phyloP scores from a whole-genome alignment of 495 filamentous ascomycete genomes.

The Staphylotrichum longicolle region DNA sequence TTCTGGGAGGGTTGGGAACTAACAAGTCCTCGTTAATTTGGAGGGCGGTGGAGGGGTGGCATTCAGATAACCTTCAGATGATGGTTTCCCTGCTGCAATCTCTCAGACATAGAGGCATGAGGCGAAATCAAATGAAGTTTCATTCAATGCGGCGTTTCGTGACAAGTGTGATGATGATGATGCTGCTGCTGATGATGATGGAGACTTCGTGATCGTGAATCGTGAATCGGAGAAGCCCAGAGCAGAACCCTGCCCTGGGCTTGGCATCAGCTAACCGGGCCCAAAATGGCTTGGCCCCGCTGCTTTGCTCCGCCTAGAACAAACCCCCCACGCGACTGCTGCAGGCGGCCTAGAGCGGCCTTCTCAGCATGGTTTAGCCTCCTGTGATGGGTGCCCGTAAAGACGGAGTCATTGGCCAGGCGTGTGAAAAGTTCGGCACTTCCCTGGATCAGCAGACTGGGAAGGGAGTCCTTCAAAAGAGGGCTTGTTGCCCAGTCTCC shows the following conservation, averaged over 20 bases:
- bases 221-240: too few relatives aligned
- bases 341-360: not conserved
- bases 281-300: too few relatives aligned
- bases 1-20: conserved; percentile 9
- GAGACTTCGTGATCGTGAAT: not conserved
- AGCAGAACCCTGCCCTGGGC: too few relatives aligned
- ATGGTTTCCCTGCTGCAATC: conserved; percentile 5
- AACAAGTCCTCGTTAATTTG: conserved; percentile 16
- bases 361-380: conserved; percentile 13
- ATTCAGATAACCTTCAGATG: conserved; percentile 15
- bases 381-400: not conserved
- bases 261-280: too few relatives aligned
- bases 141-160: not conserved
- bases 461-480: not conserved
- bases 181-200: not conserved
- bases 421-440: conserved; percentile 7
- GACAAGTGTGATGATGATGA: not conserved
- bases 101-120: conserved; percentile 9
- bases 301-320: too few relatives aligned
- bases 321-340: not conserved
- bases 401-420: conserved; percentile 5
- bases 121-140: conserved; percentile 1
- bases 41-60: conserved; percentile 3
- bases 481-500: not conserved
- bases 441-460: not conserved